Conservation (phyloP, 2,329 filamentous ascomycete species). For the Pyrenophora teres region DNA sequence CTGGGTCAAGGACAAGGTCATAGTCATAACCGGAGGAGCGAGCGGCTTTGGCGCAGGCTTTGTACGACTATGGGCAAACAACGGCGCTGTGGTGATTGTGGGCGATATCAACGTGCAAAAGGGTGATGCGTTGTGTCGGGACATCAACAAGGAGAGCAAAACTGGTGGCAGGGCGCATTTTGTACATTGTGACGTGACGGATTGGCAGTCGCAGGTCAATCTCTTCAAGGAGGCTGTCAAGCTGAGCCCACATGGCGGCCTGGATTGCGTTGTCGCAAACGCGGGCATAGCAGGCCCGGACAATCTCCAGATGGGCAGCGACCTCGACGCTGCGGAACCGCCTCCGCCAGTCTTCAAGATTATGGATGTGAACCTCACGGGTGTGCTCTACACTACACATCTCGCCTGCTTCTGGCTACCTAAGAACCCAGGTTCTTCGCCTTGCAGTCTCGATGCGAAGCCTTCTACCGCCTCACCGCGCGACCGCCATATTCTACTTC, state of each 20-base stretch:
- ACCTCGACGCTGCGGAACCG: slow-evolving; percentile 53
- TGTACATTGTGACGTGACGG: slow-evolving; percentile 66
- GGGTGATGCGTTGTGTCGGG: slow-evolving; percentile 61
- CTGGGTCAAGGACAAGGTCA: slow-evolving; percentile 47
- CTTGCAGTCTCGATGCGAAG: slow-evolving; percentile 37
- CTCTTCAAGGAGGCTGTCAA: slow-evolving; percentile 65
- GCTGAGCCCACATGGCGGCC: slow-evolving; percentile 59
- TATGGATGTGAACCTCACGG: slow-evolving; percentile 66
- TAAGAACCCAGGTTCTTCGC: slow-evolving; percentile 53
- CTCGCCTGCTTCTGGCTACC: slow-evolving; percentile 65
- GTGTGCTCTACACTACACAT: slow-evolving; percentile 68
- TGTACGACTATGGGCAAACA: slow-evolving; percentile 44
- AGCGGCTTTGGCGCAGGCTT: slow-evolving; percentile 49
- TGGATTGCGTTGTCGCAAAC: slow-evolving; percentile 70
- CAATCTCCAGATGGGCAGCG: slow-evolving; percentile 55
- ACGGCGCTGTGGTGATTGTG: slow-evolving; percentile 62
- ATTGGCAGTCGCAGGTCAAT: slow-evolving; percentile 66
- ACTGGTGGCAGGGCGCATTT: slow-evolving; percentile 58
- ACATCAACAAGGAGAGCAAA: slow-evolving; percentile 51
- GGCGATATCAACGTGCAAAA: slow-evolving; percentile 64
- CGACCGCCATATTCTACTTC: slow-evolving; percentile 65
- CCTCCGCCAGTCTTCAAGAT: slow-evolving; percentile 58
- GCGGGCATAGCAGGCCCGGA: slow-evolving; percentile 62
- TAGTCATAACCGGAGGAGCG: slow-evolving; percentile 48
- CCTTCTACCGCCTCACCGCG: slow-evolving; percentile 36